These are phyloP conservation scores for Pseudocercospora vitis DNA, from an alignment of 2,329 filamentous ascomycete species.

Conservation along the genomic window DNA sequence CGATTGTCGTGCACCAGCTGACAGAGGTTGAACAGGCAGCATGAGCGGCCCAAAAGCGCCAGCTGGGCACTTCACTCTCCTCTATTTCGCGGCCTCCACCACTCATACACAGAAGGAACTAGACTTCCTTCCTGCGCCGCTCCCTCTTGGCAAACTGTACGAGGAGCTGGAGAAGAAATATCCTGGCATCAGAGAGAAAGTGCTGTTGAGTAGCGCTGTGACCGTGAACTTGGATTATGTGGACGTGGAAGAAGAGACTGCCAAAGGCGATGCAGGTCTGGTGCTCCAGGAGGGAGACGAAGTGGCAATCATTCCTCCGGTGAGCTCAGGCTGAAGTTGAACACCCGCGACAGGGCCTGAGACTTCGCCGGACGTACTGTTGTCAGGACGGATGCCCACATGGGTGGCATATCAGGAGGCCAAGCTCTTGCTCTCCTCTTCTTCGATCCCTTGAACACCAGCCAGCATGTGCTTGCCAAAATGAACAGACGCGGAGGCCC, in stretches of 20 bases:
- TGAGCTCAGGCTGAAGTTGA: slow-evolving; percentile 71
- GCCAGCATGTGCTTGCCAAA: too few species aligned
- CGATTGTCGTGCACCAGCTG: background rate
- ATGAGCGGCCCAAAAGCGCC: slow-evolving; percentile 53
- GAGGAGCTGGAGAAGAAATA: slow-evolving; percentile 67
- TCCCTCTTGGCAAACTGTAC: slow-evolving; percentile 64
- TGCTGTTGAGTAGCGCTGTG: slow-evolving; percentile 71
- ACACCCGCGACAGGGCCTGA: background rate
- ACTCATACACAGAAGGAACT: slow-evolving; percentile 68
- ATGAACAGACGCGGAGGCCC: too few species aligned
- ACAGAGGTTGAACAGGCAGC: slow-evolving; percentile 1
- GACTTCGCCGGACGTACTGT: too few species aligned
- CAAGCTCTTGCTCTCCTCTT: too few species aligned
- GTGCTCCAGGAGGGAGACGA: slow-evolving; percentile 73
- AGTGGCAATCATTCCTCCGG: slow-evolving; percentile 83
- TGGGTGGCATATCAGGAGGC: background rate
- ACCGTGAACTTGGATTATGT: slow-evolving; percentile 82
- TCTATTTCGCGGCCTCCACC: slow-evolving; percentile 78
- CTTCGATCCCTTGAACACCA: too few species aligned
- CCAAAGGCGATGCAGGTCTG: slow-evolving; percentile 43
- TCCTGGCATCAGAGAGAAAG: slow-evolving; percentile 65
- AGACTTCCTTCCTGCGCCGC: slow-evolving; percentile 66
- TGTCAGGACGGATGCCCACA: background rate
- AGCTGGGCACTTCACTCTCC: slow-evolving; percentile 69
- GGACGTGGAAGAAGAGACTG: slow-evolving; percentile 58